phyloP scores from a whole-genome alignment of 2,329 filamentous ascomycete genomes.

The Penicillium brasilianum region DNA sequence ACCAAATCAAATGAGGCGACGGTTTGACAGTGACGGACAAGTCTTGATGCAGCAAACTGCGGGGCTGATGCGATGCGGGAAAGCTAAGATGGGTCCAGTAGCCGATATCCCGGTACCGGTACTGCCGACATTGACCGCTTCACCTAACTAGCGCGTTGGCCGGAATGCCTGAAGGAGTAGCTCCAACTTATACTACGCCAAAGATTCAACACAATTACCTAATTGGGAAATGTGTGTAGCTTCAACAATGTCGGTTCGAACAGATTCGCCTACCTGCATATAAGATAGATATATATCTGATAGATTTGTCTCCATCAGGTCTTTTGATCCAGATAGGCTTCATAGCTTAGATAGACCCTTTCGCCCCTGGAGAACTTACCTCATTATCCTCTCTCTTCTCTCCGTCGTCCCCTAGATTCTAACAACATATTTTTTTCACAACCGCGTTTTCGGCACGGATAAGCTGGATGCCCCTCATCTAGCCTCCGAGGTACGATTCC shows the following conservation, averaged over 20 bases:
- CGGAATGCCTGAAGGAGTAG: neutral
- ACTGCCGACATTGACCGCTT: conserved; percentile 1
- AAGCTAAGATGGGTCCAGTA: neutral
- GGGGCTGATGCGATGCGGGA: neutral
- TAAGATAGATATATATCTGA: too few relatives aligned
- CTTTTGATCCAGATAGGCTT: too few relatives aligned
- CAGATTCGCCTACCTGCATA: neutral
- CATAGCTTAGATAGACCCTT: too few relatives aligned
- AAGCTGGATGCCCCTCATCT: too few relatives aligned
- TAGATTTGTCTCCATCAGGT: too few relatives aligned
- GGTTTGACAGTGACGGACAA: neutral
- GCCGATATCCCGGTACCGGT: neutral
- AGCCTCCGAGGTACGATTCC: too few relatives aligned
- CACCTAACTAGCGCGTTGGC: neutral
- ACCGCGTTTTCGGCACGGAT: too few relatives aligned
- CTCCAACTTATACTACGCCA: neutral
- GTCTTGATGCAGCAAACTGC: neutral
- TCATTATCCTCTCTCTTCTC: too few relatives aligned
- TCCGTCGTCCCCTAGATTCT: too few relatives aligned
- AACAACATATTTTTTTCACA: too few relatives aligned
- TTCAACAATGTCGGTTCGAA: neutral
- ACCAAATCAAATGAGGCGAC: neutral
- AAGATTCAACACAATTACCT: neutral
- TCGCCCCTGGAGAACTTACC: too few relatives aligned
- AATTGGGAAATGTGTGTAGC: neutral